Conservation (phyloP, 2,329 filamentous ascomycete genomes). For the Apiospora hydei region DNA sequence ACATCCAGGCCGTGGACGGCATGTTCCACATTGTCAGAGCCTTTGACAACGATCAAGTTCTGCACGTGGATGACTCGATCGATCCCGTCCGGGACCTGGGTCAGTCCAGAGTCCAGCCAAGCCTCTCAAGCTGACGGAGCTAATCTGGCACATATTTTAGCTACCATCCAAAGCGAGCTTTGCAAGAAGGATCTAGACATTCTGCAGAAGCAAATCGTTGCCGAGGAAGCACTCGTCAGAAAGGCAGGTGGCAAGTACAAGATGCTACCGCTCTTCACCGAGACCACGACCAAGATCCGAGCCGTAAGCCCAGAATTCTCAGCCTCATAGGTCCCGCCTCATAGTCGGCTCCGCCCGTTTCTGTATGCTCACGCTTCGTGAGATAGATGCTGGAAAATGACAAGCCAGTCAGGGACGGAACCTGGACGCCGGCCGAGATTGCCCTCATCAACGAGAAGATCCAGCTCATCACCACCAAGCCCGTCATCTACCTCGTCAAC, state of each 20-base stretch:
- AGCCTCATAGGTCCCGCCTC: background rate
- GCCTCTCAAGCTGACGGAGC: constrained; percentile 25
- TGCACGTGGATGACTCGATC: constrained; percentile 55
- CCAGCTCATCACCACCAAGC: constrained; percentile 54
- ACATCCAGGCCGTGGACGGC: constrained; percentile 55
- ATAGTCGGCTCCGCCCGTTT: background rate
- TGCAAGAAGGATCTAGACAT: constrained; percentile 54
- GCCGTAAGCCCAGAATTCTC: constrained; percentile 35
- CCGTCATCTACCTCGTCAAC: constrained; percentile 54
- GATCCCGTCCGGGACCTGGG: constrained; percentile 52
- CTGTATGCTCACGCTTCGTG: constrained; percentile 23
- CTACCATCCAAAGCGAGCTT: constrained; percentile 49
- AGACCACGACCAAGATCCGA: constrained; percentile 51
- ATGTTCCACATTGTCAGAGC: constrained; percentile 55
- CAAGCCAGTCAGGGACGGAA: constrained; percentile 50
- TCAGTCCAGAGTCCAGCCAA: constrained; percentile 35
- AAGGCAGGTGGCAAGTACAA: constrained; percentile 54
- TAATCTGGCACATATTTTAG: constrained; percentile 33
- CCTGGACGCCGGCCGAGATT: constrained; percentile 52
- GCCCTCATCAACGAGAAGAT: constrained; percentile 55
- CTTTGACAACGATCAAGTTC: constrained; percentile 53
- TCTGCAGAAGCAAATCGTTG: constrained; percentile 46
- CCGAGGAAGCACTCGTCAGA: constrained; percentile 48
- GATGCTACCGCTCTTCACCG: constrained; percentile 53
- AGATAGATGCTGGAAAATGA: constrained; percentile 48